Evolutionary conservation across 805 yeast species (phyloP), one percentile per base, ranked within the genome.

Genomic region (Ogataea haglerorum): DNA sequence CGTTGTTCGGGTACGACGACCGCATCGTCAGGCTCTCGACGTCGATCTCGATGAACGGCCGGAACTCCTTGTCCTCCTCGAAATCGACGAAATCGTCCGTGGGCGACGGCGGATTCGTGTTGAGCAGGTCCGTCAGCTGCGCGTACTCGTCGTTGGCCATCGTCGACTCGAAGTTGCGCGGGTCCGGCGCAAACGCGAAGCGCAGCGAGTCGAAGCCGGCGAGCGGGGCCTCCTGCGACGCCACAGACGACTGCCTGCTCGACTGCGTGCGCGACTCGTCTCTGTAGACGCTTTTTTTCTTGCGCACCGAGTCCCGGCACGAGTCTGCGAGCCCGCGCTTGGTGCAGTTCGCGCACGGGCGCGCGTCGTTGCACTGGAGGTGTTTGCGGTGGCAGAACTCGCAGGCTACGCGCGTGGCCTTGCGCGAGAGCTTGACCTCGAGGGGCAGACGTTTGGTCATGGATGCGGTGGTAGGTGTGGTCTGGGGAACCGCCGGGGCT

Each of bases 321-420:
- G 67, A 52, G 39, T 68, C 73, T 2, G 46, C 48, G n/a, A 77
- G 57, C 16, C 77, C 76, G 42, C 90, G 61, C 55, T 82, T 83
- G 15, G 69, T 52, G 61, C 93, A 84, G 56, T 84, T 84, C 48
- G 71, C 71, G 52, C 91, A 84, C 0, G 93, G 91, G 42, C 93
- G 63, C 19, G 72, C 68, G 42, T 73, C 64, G 46, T 83, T 85
- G 58, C 91, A 84, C 51, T 83, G 90, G 10, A 84, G 67, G 52
- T 83, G 93, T 48, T 84, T 84, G 18, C 70, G 62, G 54, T 83
- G 88, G 58, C 91, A 84, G 55, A 82, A 81, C 14, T 70, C 70
- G 54, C 93, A 84, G 2, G 91, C 93, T 33, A 82, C 70, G 7
- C 76, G 64, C 2, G 83, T 78, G 5, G 89, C 87, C 48, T 70